Evolutionary conservation across 1,139 yeast species (phyloP).

Genomic region (Yamadazyma siamensis): DNA sequence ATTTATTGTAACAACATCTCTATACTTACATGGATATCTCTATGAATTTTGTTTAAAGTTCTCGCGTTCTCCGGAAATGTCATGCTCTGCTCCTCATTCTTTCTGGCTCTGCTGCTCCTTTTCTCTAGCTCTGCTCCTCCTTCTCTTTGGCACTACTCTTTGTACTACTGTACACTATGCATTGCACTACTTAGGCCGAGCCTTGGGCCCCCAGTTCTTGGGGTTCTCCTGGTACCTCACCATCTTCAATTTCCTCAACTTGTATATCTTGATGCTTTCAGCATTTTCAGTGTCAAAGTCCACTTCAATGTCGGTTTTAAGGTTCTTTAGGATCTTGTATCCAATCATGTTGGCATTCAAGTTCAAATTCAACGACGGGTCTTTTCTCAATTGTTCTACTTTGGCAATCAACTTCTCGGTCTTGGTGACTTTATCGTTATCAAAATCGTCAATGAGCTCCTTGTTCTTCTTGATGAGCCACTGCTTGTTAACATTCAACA

Average conservation of each 20-base stretch:
- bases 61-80: too few species aligned
- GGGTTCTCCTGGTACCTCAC: conserved; percentile 92
- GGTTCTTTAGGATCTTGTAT: conserved; percentile 49
- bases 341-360: conserved; percentile 54
- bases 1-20: too few species aligned
- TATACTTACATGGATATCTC: too few species aligned
- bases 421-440: conserved; percentile 10
- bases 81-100: background rate
- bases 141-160: too few species aligned
- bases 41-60: too few species aligned
- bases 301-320: conserved; percentile 36
- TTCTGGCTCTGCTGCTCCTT: background rate
- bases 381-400: conserved; percentile 21
- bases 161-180: background rate
- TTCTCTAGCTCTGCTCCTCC: background rate
- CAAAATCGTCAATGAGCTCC: conserved; percentile 27
- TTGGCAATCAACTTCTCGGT: conserved; percentile 33
- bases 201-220: conserved; percentile 95
- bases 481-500: conserved; percentile 69
- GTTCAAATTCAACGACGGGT: conserved; percentile 32
- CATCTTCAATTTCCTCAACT: conserved; percentile 69
- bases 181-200: conserved; percentile 46
- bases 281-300: conserved; percentile 50
- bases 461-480: conserved; percentile 53
- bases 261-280: conserved; percentile 52